phyloP scores from a whole-genome alignment of 352 stramenopile genomes.

The Pythium aristosporum region DNA sequence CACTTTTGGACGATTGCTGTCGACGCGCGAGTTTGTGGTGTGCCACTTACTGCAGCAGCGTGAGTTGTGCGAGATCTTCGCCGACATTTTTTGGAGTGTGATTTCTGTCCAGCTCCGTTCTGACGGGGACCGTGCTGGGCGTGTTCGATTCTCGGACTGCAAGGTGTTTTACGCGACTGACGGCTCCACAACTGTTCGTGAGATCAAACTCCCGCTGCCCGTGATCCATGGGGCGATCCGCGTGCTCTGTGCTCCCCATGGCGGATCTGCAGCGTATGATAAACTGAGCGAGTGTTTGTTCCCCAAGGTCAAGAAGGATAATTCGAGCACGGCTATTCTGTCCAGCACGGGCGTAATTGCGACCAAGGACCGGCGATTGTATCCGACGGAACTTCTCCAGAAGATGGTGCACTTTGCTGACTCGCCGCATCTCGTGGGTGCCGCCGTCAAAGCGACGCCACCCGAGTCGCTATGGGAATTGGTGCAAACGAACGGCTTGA shows the following conservation, averaged over 20 bases:
- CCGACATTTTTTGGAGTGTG: slow-evolving; percentile 69
- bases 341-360: slow-evolving; percentile 72
- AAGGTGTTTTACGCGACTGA: slow-evolving; percentile 82
- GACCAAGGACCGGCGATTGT: slow-evolving; percentile 72
- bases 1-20: slow-evolving; percentile 67
- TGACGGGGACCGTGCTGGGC: slow-evolving; percentile 45
- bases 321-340: slow-evolving; percentile 38
- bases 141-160: slow-evolving; percentile 70
- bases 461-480: slow-evolving; percentile 56
- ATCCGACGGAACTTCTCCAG: slow-evolving; percentile 58
- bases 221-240: slow-evolving; percentile 75
- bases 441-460: slow-evolving; percentile 60
- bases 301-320: slow-evolving; percentile 45
- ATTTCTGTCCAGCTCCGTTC: slow-evolving; percentile 64
- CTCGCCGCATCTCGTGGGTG: slow-evolving; percentile 47
- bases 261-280: slow-evolving; percentile 20
- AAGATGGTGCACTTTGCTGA: slow-evolving; percentile 51
- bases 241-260: slow-evolving; percentile 38
- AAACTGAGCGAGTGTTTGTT: slow-evolving; percentile 68
- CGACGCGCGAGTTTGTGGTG: slow-evolving; percentile 60
- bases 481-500: slow-evolving; percentile 49
- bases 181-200: slow-evolving; percentile 53
- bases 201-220: slow-evolving; percentile 69
- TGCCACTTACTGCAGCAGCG: slow-evolving; percentile 60
- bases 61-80: slow-evolving; percentile 56